A percentile compares a stretch with the other conserved stretches of the same genome.
Evolutionary conservation across 352 stramenopile species (phyloP).

Genomic region (Globisporangium megalacanthum): DNA sequence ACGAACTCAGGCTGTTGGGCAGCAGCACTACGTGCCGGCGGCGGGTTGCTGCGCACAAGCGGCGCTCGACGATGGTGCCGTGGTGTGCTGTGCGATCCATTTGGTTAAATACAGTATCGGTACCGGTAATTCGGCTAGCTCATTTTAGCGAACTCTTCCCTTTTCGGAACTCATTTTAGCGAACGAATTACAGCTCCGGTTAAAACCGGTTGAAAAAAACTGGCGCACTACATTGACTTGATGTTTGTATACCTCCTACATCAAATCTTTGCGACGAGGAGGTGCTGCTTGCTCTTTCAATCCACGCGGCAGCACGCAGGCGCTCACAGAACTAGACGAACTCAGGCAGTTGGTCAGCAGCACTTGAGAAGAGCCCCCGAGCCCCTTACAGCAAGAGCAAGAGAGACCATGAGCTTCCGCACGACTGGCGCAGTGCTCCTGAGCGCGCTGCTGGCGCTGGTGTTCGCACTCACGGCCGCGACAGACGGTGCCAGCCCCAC

Average conservation of each 20-base stretch:
- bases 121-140: too few species aligned
- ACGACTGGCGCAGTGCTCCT: slow-evolving; percentile 4
- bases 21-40: too few species aligned
- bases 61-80: background rate
- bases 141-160: too few species aligned
- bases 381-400: background rate
- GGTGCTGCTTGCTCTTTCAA: background rate
- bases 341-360: background rate
- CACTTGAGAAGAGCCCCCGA: background rate
- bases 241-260: too few species aligned
- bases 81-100: background rate
- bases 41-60: background rate
- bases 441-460: slow-evolving; percentile 17
- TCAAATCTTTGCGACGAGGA: slow-evolving; percentile 5
- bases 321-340: background rate
- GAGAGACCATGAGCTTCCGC: slow-evolving; percentile 4
- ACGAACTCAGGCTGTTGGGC: too few species aligned
- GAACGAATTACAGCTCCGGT: too few species aligned
- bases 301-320: slow-evolving; percentile 5
- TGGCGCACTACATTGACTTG: too few species aligned
- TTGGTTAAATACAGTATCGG: too few species aligned
- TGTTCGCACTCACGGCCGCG: slow-evolving; percentile 6
- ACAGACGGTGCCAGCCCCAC: background rate
- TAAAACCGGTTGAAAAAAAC: too few species aligned
- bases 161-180: too few species aligned